Evolutionary conservation across 2,329 filamentous ascomycete genomes (phyloP).

Genomic region (Diaporthe citri): DNA sequence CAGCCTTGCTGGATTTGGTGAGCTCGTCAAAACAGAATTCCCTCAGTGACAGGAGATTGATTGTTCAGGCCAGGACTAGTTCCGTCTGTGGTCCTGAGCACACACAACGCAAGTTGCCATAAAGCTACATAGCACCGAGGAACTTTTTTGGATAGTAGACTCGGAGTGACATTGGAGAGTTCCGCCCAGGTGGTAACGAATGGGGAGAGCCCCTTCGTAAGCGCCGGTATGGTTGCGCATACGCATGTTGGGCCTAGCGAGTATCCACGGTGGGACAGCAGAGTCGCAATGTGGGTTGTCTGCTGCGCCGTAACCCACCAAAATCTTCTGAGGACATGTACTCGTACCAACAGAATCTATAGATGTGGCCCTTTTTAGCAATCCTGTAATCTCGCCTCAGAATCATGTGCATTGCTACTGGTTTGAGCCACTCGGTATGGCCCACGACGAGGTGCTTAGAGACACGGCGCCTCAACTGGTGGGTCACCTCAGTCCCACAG

Average conservation of each 20-base stretch:
- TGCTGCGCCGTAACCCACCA: not conserved
- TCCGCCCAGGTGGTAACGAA: slow-evolving; percentile 1
- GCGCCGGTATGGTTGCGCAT: not conserved
- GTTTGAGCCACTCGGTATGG: not conserved
- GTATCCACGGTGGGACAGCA: not conserved
- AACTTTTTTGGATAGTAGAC: not conserved
- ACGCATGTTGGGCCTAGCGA: not conserved
- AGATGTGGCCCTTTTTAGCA: not conserved
- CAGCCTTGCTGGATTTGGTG: not conserved
- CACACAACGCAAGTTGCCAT: not conserved
- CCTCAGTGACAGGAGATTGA: not conserved
- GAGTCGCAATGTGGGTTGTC: not conserved
- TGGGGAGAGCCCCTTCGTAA: not conserved
- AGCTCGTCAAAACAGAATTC: too few species aligned
- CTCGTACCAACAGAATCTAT: not conserved
- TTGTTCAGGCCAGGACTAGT: not conserved
- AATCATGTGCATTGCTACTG: not conserved
- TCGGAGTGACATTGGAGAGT: not conserved
- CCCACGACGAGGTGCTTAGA: not conserved
- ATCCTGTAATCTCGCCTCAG: not conserved
- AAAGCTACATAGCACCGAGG: not conserved
- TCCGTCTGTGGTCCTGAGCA: too few species aligned
- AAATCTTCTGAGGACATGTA: not conserved
- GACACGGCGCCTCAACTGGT: not conserved
- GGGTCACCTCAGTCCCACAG: not conserved